A percentile compares a stretch with the other conserved stretches of the same genome.
These are phyloP conservation scores for Cryphonectria radicalis DNA, from an alignment of 2,329 filamentous ascomycete genomes.

Conservation along the genomic window DNA sequence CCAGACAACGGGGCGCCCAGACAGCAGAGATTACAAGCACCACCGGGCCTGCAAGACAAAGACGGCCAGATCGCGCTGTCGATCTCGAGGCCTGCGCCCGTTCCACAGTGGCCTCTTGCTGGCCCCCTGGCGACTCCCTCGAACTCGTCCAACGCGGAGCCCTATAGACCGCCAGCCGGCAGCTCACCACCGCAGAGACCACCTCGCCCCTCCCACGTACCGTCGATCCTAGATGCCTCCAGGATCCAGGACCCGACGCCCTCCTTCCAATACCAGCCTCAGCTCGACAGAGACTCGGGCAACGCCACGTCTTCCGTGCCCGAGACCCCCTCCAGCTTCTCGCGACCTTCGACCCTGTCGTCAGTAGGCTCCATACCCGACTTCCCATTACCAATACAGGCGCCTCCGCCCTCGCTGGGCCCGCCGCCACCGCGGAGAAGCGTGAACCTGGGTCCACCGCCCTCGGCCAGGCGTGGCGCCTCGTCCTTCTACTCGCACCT, in stretches of 20 bases:
- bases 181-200: slow-evolving; percentile 60
- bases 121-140: slow-evolving; percentile 44
- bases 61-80: slow-evolving; percentile 47
- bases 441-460: slow-evolving; percentile 62
- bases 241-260: slow-evolving; percentile 60
- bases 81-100: slow-evolving; percentile 58
- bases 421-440: slow-evolving; percentile 49
- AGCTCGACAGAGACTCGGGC: slow-evolving; percentile 43
- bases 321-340: slow-evolving; percentile 53
- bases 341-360: slow-evolving; percentile 57
- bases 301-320: slow-evolving; percentile 43
- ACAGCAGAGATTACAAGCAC: slow-evolving; percentile 40
- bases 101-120: slow-evolving; percentile 59
- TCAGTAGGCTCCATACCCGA: slow-evolving; percentile 64
- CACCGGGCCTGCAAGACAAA: slow-evolving; percentile 41
- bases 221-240: slow-evolving; percentile 61
- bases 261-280: slow-evolving; percentile 53
- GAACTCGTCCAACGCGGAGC: slow-evolving; percentile 41
- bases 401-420: slow-evolving; percentile 32
- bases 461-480: slow-evolving; percentile 61
- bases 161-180: slow-evolving; percentile 57
- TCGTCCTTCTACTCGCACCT: slow-evolving; percentile 68
- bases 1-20: slow-evolving; percentile 32
- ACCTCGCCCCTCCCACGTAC: slow-evolving; percentile 62
- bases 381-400: slow-evolving; percentile 52